These are phyloP conservation scores for Aspergillus homomorphus DNA, from an alignment of 495 filamentous ascomycete genomes.

Conservation along the genomic window DNA sequence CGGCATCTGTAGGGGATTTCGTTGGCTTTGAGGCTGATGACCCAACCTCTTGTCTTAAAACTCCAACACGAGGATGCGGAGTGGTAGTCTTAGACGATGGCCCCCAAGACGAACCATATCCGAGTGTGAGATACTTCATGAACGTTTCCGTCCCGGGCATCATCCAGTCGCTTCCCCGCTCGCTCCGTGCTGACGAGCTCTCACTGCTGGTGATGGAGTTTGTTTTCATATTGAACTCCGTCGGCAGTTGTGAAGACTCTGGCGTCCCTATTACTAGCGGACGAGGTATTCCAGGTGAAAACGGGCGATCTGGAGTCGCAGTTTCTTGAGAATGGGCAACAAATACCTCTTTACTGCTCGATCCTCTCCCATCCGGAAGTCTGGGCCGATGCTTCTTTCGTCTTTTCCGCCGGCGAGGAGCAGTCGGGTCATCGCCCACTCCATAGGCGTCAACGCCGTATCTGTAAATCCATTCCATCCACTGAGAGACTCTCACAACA, in stretches of 20 bases:
- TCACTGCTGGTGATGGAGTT: conserved; percentile 16
- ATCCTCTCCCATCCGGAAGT: conserved; percentile 7
- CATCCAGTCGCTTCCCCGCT: conserved; percentile 23
- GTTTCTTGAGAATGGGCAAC: conserved; percentile 12
- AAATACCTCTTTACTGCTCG: neutral
- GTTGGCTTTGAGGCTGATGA: conserved; percentile 4
- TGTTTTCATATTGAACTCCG: conserved; percentile 12
- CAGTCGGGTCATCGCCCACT: conserved; percentile 67
- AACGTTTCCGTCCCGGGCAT: conserved; percentile 42
- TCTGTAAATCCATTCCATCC: conserved; percentile 80
- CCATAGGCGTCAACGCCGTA: conserved; percentile 80
- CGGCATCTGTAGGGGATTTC: neutral
- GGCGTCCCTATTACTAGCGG: conserved; percentile 37
- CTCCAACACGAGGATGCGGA: conserved; percentile 23
- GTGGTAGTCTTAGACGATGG: conserved; percentile 32
- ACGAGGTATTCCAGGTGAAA: conserved; percentile 44
- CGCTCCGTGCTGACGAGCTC: conserved; percentile 18
- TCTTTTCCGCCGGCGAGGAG: conserved; percentile 46
- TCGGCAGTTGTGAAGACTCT: conserved; percentile 23
- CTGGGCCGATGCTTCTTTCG: conserved; percentile 28
- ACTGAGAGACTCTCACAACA: conserved; percentile 64
- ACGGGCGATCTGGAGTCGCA: conserved; percentile 25
- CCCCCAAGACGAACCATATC: conserved; percentile 60
- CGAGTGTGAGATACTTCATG: conserved; percentile 60
- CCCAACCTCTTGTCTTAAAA: conserved; percentile 18